phyloP scores from a whole-genome alignment of 202 grass and related monocot genomes.

The Digitaria exilis region DNA sequence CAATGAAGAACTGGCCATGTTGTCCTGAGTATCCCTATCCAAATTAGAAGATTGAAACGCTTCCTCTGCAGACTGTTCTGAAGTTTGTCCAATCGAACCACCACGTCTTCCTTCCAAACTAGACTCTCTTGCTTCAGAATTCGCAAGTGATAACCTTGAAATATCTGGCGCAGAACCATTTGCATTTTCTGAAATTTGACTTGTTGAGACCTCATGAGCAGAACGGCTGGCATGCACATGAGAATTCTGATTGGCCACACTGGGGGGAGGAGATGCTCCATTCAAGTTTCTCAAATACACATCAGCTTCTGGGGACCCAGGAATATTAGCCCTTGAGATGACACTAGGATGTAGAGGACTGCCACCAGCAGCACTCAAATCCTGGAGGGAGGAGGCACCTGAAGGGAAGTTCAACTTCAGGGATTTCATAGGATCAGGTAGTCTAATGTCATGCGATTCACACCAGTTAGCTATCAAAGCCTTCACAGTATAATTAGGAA shows the following conservation, averaged over 20 bases:
- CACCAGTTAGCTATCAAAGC: slow-evolving; percentile 99
- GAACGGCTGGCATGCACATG: slow-evolving; percentile 37
- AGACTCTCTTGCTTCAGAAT: slow-evolving; percentile 57
- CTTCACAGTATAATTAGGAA: slow-evolving; percentile 99
- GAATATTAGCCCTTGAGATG: slow-evolving; percentile 42
- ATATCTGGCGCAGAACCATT: slow-evolving; percentile 55
- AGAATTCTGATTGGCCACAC: slow-evolving; percentile 39
- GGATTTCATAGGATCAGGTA: slow-evolving; percentile 92
- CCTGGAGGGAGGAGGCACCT: slow-evolving; percentile 44
- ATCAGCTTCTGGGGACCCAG: slow-evolving; percentile 60
- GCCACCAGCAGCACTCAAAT: slow-evolving; percentile 43
- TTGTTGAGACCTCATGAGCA: slow-evolving; percentile 31
- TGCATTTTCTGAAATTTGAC: slow-evolving; percentile 48
- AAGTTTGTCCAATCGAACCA: slow-evolving; percentile 48
- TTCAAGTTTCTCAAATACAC: slow-evolving; percentile 54
- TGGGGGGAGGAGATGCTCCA: slow-evolving; percentile 48
- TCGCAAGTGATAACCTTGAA: slow-evolving; percentile 46
- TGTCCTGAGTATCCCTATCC: slow-evolving; percentile 45
- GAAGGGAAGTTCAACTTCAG: slow-evolving; percentile 75
- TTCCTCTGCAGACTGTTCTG: slow-evolving; percentile 45
- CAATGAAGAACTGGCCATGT: slow-evolving; percentile 33
- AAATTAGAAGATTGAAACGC: slow-evolving; percentile 45
- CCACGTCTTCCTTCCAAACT: slow-evolving; percentile 46
- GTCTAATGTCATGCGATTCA: slow-evolving; percentile 89
- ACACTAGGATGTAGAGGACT: slow-evolving; percentile 58